Conservation (phyloP, 495 filamentous ascomycete genomes). For the Neurospora discreta region DNA sequence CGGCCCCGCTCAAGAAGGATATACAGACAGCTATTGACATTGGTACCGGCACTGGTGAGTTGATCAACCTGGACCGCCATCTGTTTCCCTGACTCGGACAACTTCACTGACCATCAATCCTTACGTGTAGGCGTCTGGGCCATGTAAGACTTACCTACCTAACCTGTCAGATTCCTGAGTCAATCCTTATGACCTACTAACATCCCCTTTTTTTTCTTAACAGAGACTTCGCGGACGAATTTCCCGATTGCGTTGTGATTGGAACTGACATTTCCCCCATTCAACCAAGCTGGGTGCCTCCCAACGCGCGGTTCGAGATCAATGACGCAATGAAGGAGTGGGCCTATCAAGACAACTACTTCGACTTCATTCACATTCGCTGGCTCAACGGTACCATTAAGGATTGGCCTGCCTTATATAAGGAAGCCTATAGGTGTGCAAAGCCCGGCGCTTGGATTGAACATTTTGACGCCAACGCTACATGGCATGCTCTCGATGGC, state of each 20-base stretch:
- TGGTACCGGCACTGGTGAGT: conserved; percentile 10
- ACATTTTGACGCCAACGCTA: conserved; percentile 3
- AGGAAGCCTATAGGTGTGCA: conserved; percentile 17
- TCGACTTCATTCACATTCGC: conserved; percentile 47
- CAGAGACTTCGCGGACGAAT: conserved; percentile 30
- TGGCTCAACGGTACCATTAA: conserved; percentile 37
- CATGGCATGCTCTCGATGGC: background rate
- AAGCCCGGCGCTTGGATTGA: conserved; percentile 28
- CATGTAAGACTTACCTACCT: background rate
- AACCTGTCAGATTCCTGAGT: background rate
- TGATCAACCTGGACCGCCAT: background rate
- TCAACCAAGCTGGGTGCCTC: conserved; percentile 34
- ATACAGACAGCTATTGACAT: conserved; percentile 43
- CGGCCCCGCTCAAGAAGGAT: conserved; percentile 40
- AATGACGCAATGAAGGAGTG: conserved; percentile 39
- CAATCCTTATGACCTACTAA: background rate
- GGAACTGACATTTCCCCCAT: conserved; percentile 52
- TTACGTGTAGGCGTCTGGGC: background rate
- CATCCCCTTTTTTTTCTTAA: conserved; percentile 3
- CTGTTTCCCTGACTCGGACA: background rate
- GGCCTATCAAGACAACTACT: conserved; percentile 30
- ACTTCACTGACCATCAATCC: background rate
- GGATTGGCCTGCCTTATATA: conserved; percentile 36
- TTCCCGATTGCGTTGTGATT: conserved; percentile 37
- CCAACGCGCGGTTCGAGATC: conserved; percentile 37